Evolutionary conservation across 2,329 filamentous ascomycete species (phyloP).

Genomic region (Phaeosphaeria sp.): DNA sequence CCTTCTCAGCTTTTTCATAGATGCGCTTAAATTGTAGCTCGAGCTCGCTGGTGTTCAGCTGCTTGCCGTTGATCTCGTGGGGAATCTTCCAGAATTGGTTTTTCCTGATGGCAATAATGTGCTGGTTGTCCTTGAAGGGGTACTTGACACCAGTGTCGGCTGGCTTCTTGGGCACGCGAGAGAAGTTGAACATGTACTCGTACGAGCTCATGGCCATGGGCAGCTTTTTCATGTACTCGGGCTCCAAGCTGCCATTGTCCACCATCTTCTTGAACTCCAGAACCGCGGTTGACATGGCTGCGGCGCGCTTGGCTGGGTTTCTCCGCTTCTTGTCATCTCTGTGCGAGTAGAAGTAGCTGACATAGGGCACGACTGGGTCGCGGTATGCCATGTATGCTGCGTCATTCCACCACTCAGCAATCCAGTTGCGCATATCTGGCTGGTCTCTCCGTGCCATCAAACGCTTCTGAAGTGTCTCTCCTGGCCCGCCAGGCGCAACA

Average conservation of each 20-base stretch:
- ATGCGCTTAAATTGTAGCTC: slow-evolving; percentile 88
- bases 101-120: slow-evolving; percentile 90
- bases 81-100: slow-evolving; percentile 96
- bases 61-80: slow-evolving; percentile 80
- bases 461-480: slow-evolving; percentile 85
- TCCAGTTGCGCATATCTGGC: slow-evolving; percentile 87
- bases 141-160: slow-evolving; percentile 86
- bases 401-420: slow-evolving; percentile 98
- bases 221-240: slow-evolving; percentile 98
- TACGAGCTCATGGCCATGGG: slow-evolving; percentile 99
- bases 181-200: slow-evolving; percentile 98
- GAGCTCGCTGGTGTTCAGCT: slow-evolving; percentile 87
- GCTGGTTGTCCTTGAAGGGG: slow-evolving; percentile 74
- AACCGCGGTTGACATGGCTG: slow-evolving; percentile 82
- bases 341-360: slow-evolving; percentile 99
- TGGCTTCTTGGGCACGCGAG: slow-evolving; percentile 81
- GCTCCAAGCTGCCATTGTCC: slow-evolving; percentile 81
- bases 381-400: slow-evolving; percentile 91
- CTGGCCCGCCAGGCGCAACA: slow-evolving; percentile 82
- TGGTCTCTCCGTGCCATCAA: slow-evolving; percentile 80
- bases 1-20: slow-evolving; percentile 70
- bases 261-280: slow-evolving; percentile 96
- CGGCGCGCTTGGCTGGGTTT: slow-evolving; percentile 89
- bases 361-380: slow-evolving; percentile 95
- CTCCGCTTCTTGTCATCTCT: slow-evolving; percentile 87